Evolutionary conservation across 345 rosid species (phyloP), one percentile per base, ranked within the genome.

Genomic region (Salix suchowensis): DNA sequence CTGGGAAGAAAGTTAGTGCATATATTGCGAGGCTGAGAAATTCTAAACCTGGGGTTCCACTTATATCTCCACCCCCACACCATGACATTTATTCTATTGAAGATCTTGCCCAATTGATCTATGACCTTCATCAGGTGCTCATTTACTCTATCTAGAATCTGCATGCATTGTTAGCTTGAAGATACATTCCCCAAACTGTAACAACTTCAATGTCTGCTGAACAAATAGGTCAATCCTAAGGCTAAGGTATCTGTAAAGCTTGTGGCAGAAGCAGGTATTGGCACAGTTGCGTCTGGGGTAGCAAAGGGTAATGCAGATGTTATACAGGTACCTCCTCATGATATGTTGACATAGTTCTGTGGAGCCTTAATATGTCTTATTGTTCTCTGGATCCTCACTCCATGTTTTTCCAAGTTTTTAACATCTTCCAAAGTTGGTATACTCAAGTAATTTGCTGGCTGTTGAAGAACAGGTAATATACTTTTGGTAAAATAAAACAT

Each of bases 191-290:
- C 72, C 23, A 52, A 13, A 21, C 61, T 70, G 70, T 78, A 62
- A 34, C 40, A 36, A 71, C 16, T 77, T 64, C 67, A 55, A 69
- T 61, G 18, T 78, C 68, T 69, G 62, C 61, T 37, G 58, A 74
- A 75, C 71, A 70, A 81, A 78, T 83, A 96, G 99, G 93, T 96
- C 67, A 96, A 96, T 81, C 96, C 97, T 66, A 93, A 85, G 77
- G 99, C 99, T 44, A 96, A 96, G 92, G 99, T 93, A 64, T 93
- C 97, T 36, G 98, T 96, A 79, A 96, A 96, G 89, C 95, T 96
- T 5, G 99, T 96, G 15, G 98, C 95, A 32, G 98, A 96, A 89
- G 99, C 98, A 82, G 98, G 99, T 54, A 96, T 96, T 19, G 99
- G 99, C 74, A 96, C 98, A 18, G 99, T 96, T 82, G 98, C 97